These are phyloP conservation scores for Sclerospora graminicola DNA, from an alignment of 352 stramenopile genomes.

Conservation along the genomic window DNA sequence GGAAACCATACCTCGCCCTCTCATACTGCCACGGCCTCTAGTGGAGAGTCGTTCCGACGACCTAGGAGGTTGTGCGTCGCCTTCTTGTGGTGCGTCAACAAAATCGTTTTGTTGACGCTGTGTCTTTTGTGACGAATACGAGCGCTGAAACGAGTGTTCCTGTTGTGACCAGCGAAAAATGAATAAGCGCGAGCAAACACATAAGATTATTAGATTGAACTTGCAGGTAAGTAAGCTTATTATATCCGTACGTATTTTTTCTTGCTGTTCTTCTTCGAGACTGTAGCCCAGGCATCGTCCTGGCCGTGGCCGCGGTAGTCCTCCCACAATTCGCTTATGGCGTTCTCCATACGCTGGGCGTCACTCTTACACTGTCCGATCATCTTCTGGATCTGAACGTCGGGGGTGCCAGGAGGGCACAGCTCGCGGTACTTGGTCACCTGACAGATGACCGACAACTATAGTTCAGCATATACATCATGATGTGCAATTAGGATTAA, in stretches of 20 bases:
- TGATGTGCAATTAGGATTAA: not conserved
- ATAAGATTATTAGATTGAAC: not conserved
- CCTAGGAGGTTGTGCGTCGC: slow-evolving; percentile 14
- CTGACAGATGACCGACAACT: slow-evolving; percentile 14
- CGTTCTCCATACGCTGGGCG: slow-evolving; percentile 52
- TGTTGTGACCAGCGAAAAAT: slow-evolving; percentile 7
- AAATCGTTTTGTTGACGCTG: slow-evolving; percentile 21
- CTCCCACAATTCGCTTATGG: slow-evolving; percentile 81
- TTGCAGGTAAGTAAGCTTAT: not conserved
- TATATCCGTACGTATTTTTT: slow-evolving; percentile 29
- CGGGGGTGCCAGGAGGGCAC: slow-evolving; percentile 69
- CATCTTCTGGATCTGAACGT: slow-evolving; percentile 59
- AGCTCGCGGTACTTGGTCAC: slow-evolving; percentile 70
- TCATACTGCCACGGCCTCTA: slow-evolving; percentile 30
- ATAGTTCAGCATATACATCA: not conserved
- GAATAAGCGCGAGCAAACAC: not conserved
- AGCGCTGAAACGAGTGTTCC: slow-evolving; percentile 19
- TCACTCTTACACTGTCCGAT: slow-evolving; percentile 69
- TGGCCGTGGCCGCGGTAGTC: slow-evolving; percentile 50
- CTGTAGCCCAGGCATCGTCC: slow-evolving; percentile 67
- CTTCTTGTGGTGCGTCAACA: slow-evolving; percentile 14
- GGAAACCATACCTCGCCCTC: slow-evolving; percentile 36
- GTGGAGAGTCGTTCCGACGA: slow-evolving; percentile 26
- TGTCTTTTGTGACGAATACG: slow-evolving; percentile 31
- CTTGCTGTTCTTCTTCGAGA: slow-evolving; percentile 77